Conservation (phyloP, 208 protist genomes). For the Spongospora subterranea region DNA sequence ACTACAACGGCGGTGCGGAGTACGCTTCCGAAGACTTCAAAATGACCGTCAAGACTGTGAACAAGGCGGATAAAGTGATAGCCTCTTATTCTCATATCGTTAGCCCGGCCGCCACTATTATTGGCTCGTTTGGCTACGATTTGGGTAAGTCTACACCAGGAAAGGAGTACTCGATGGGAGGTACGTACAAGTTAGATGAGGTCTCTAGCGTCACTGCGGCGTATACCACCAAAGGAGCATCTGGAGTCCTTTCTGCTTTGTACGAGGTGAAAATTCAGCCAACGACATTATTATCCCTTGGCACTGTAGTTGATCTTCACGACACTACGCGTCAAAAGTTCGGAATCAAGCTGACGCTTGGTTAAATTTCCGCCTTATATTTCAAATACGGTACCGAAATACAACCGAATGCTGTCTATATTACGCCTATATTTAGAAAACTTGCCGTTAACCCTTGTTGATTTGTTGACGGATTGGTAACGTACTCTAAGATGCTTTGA, state of each 20-base stretch:
- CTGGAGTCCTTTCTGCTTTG: neutral
- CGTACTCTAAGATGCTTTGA: too few species aligned
- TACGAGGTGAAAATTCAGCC: constrained; percentile 50
- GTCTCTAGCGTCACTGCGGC: constrained; percentile 13
- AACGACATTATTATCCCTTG: constrained; percentile 3
- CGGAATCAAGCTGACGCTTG: constrained; percentile 44
- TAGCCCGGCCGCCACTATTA: neutral
- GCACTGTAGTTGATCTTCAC: constrained; percentile 37
- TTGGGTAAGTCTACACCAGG: neutral
- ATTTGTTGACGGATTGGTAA: too few species aligned
- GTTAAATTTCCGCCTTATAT: constrained; percentile 43
- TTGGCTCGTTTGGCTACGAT: constrained; percentile 56
- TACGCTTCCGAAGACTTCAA: constrained; percentile 12
- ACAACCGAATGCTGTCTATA: too few species aligned
- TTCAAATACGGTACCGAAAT: too few species aligned
- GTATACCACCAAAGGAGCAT: constrained; percentile 11
- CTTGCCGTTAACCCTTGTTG: too few species aligned
- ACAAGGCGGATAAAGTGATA: constrained; percentile 37
- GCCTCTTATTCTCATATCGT: constrained; percentile 35
- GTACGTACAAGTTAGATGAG: constrained; percentile 39
- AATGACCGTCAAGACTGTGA: constrained; percentile 17
- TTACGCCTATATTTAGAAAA: too few species aligned
- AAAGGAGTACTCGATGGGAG: constrained; percentile 44
- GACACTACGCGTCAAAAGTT: neutral
- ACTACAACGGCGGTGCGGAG: constrained; percentile 52